Conservation (phyloP, 257 asterid species). For the Solanum etuberosum region DNA sequence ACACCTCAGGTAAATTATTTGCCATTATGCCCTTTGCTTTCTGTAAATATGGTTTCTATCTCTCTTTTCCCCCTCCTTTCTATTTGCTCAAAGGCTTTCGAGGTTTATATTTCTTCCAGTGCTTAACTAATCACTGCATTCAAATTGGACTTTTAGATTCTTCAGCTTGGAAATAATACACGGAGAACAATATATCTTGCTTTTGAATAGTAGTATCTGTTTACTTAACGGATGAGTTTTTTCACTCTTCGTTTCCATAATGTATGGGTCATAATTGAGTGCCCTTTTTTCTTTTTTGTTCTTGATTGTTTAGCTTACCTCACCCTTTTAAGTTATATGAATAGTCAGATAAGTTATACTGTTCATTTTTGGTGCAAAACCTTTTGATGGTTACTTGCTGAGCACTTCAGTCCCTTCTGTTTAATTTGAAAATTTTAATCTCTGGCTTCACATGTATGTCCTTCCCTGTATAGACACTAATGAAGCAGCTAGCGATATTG, state of each 20-base stretch:
- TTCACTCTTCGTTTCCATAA: background rate
- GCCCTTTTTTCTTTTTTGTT: background rate
- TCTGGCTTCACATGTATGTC: background rate
- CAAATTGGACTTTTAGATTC: background rate
- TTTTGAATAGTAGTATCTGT: background rate
- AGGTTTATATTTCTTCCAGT: background rate
- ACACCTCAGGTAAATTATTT: conserved; percentile 72
- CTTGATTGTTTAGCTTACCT: background rate
- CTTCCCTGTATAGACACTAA: conserved; percentile 41
- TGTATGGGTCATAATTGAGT: background rate
- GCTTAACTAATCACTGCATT: background rate
- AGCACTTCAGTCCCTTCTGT: background rate
- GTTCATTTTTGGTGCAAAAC: background rate
- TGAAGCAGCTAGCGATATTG: conserved; percentile 96
- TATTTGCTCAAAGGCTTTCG: background rate
- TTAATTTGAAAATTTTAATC: background rate
- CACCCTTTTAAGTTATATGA: background rate
- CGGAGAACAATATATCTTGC: background rate
- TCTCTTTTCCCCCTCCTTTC: background rate
- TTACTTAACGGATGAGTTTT: background rate
- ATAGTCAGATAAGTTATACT: background rate
- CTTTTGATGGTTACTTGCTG: background rate
- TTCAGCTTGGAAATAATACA: background rate
- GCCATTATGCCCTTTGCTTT: background rate
- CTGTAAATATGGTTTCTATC: background rate